Percentiles rank a stretch among this genome's conserved stretches.
Conservation (phyloP, 1,139 yeast genomes). For the Geotrichum fermentans region DNA sequence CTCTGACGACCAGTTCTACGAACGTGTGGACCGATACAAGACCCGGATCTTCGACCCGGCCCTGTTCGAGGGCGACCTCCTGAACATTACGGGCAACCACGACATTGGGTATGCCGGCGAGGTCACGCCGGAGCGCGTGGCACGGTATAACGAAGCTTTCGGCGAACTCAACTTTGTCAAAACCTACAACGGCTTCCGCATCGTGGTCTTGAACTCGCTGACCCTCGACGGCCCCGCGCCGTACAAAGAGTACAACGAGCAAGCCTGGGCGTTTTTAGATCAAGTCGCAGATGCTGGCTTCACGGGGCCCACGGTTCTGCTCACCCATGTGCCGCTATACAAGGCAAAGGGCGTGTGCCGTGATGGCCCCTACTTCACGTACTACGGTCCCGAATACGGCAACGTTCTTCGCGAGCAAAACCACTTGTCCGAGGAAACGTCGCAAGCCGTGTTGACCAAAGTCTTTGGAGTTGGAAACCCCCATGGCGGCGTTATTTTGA, state of each 20-base stretch:
- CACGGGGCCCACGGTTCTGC: conserved; percentile 71
- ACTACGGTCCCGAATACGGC: conserved; percentile 50
- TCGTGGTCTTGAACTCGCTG: conserved; percentile 78
- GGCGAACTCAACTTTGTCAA: conserved; percentile 77
- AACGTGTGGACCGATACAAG: conserved; percentile 67
- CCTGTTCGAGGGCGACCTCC: conserved; percentile 47
- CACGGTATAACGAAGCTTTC: conserved; percentile 64
- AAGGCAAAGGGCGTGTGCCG: conserved; percentile 75
- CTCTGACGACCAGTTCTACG: conserved; percentile 73
- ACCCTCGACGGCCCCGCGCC: conserved; percentile 87
- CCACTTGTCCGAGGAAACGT: conserved; percentile 62
- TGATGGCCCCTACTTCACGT: conserved; percentile 75
- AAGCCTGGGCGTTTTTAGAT: conserved; percentile 69
- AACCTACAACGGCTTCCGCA: conserved; percentile 59
- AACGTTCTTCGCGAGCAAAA: conserved; percentile 81
- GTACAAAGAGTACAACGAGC: conserved; percentile 61
- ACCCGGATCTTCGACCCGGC: conserved; percentile 34
- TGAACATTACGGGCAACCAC: conserved; percentile 89
- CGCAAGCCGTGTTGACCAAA: conserved; percentile 62
- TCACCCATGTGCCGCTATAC: conserved; percentile 87
- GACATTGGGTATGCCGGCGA: conserved; percentile 96
- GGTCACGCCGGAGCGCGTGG: conserved; percentile 85
- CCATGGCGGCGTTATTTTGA: conserved; percentile 67
- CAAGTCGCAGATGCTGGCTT: conserved; percentile 49
- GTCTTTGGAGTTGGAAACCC: conserved; percentile 48